These are phyloP conservation scores for Chlorociboria aeruginascens DNA, from an alignment of 495 filamentous ascomycete species.

Conservation along the genomic window DNA sequence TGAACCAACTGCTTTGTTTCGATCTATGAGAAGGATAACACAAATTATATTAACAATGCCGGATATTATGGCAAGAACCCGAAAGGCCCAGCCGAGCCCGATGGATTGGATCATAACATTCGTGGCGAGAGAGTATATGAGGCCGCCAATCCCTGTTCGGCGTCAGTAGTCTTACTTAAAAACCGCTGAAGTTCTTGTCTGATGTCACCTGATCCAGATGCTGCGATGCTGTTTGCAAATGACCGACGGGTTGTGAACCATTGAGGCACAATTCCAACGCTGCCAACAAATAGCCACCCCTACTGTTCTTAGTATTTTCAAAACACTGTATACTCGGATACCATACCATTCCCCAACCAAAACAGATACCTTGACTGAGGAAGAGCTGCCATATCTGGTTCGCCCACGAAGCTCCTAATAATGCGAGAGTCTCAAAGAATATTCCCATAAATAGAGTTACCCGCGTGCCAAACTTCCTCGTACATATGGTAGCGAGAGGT, in stretches of 20 bases:
- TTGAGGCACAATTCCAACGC: slow-evolving; percentile 52
- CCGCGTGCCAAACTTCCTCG: slow-evolving; percentile 36
- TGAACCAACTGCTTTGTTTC: slow-evolving; percentile 45
- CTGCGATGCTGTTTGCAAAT: slow-evolving; percentile 55
- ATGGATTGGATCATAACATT: slow-evolving; percentile 42
- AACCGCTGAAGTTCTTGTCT: too few relatives aligned
- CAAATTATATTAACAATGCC: slow-evolving; percentile 40
- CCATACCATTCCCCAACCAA: slow-evolving; percentile 49
- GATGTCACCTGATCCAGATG: slow-evolving; percentile 30
- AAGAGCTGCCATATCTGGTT: slow-evolving; percentile 54
- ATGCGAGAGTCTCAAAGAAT: slow-evolving; percentile 37
- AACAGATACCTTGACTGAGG: slow-evolving; percentile 56
- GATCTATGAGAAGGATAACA: slow-evolving; percentile 44
- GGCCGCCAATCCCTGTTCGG: slow-evolving; percentile 47
- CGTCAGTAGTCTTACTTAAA: too few relatives aligned
- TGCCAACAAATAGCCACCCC: slow-evolving; percentile 58
- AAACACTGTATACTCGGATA: too few relatives aligned
- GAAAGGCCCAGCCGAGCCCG: slow-evolving; percentile 44
- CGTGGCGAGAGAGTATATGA: slow-evolving; percentile 39
- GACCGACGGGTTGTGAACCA: slow-evolving; percentile 56
- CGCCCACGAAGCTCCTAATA: slow-evolving; percentile 46
- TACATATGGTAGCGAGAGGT: slow-evolving; percentile 43
- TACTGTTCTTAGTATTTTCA: too few relatives aligned
- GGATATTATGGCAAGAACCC: slow-evolving; percentile 41
- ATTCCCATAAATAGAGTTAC: slow-evolving; percentile 41